Evolutionary conservation across 495 filamentous ascomycete species (phyloP).

Genomic region (Tuber calosporum): DNA sequence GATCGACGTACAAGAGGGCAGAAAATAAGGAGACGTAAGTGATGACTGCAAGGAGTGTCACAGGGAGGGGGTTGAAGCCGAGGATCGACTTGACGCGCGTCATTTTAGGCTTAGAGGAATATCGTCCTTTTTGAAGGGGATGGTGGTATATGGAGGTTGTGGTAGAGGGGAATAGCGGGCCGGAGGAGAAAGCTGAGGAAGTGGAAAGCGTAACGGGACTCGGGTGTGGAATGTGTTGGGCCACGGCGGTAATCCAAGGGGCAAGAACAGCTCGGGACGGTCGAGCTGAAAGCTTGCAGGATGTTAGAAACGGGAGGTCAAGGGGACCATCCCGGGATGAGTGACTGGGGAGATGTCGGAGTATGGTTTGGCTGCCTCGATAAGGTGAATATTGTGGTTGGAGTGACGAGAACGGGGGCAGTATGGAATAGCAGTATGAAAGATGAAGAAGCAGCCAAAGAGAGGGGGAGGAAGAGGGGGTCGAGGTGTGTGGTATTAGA

Average conservation of each 20-base stretch:
- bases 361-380: background rate
- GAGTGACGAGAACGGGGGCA: background rate
- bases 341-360: background rate
- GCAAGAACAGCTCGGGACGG: background rate
- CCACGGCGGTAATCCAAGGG: conserved; percentile 9
- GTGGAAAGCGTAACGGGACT: background rate
- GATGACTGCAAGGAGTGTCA: conserved; percentile 62
- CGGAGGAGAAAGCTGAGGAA: background rate
- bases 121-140: background rate
- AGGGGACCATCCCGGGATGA: conserved; percentile 12
- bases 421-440: background rate
- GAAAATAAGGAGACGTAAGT: conserved; percentile 64
- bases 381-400: background rate
- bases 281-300: background rate
- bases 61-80: conserved; percentile 59
- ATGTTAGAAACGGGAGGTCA: conserved; percentile 6
- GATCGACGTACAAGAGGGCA: conserved; percentile 43
- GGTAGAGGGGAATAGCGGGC: background rate
- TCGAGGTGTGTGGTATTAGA: background rate
- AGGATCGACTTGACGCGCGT: conserved; percentile 42
- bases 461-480: background rate
- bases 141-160: background rate
- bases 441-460: background rate
- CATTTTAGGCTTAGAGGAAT: conserved; percentile 10
- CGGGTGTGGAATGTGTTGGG: background rate